phyloP scores from a whole-genome alignment of 495 filamentous ascomycete species.

The Aspergillus taichungensis region DNA sequence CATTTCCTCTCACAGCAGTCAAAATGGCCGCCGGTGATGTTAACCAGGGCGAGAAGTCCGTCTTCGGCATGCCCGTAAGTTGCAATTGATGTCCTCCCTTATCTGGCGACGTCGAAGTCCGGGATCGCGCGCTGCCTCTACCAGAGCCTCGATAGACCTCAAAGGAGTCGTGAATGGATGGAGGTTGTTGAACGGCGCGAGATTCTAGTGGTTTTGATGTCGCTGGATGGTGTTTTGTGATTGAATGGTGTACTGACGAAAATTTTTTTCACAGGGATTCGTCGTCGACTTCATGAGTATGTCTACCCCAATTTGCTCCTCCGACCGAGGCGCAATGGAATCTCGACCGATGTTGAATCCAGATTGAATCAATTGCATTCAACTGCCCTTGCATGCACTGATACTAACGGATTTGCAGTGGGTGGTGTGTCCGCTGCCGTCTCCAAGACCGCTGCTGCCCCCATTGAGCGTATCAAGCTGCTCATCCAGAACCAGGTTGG shows the following conservation, averaged over 20 bases:
- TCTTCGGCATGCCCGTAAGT: conserved; percentile 78
- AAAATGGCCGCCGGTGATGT: conserved; percentile 44
- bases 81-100: conserved; percentile 1
- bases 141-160: neutral
- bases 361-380: neutral
- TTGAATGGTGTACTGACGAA: conserved; percentile 23
- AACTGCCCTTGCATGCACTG: neutral
- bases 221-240: neutral
- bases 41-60: conserved; percentile 58
- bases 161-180: neutral
- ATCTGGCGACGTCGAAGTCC: conserved; percentile 5
- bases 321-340: conserved; percentile 3
- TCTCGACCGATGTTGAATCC: conserved; percentile 3
- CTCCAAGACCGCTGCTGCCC: conserved; percentile 99
- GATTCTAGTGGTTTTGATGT: neutral
- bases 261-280: conserved; percentile 41
- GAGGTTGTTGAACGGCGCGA: neutral
- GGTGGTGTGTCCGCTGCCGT: conserved; percentile 99
- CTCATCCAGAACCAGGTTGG: conserved; percentile 99
- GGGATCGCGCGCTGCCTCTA: conserved; percentile 1
- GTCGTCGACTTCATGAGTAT: conserved; percentile 97
- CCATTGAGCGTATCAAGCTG: conserved; percentile 99
- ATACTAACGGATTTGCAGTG: conserved; percentile 53
- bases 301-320: conserved; percentile 30
- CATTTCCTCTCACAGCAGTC: conserved; percentile 35